Base-by-base conservation (phyloP, 139 green algal species). In the Ulvella scutata region DNA sequence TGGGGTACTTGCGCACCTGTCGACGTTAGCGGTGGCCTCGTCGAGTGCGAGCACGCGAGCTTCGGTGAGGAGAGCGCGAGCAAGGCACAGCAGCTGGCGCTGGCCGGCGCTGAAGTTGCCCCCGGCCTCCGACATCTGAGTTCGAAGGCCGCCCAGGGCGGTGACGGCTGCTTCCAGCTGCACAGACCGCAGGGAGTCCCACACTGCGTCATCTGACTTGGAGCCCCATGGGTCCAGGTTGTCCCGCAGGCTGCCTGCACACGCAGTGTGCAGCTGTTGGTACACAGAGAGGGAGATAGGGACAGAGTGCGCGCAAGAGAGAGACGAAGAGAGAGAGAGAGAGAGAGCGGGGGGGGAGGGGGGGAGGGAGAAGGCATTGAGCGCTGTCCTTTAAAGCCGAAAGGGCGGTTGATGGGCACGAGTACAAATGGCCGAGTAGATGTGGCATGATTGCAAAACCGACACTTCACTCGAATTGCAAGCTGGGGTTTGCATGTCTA, bases 1-100 rank as follows among this genome's bases (percentile, higher is more conserved):
- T 0, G 51, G 51, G 13, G 51, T 2, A 0, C n/a, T n/a, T 10
- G 51, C 51, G 51, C 51, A 67, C 51, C 77, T 78, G 81, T 97
- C 92, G 43, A 97, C 90, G 67, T 96, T 96, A 73, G 88, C 87
- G 4, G 92, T 97, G 0, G 90, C 91, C 82, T 96, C 91, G 43
- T 90, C 87, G 13, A 92, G 82, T 0, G 85, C 85, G 21, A 92
- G 75, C 9, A 92, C 79, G 33, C 76, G 72, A 0, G 88, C 82
- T 31, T 87, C 76, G 76, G 85, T 81, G 61, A 92, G 79, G 62
- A 93, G 79, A 1, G 86, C 86, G 26, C 93, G 81, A 1, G 90
- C 92, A 43, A 98, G 80, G 76, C 89, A 95, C 61, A 95, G 85
- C 28, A 95, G 85, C 82, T 95, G 87, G 31, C 87, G 78, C 79